Evolutionary conservation across 306 rosid genomes (phyloP), one percentile per base, ranked within the genome.

Genomic region (Trifolium dubium): DNA sequence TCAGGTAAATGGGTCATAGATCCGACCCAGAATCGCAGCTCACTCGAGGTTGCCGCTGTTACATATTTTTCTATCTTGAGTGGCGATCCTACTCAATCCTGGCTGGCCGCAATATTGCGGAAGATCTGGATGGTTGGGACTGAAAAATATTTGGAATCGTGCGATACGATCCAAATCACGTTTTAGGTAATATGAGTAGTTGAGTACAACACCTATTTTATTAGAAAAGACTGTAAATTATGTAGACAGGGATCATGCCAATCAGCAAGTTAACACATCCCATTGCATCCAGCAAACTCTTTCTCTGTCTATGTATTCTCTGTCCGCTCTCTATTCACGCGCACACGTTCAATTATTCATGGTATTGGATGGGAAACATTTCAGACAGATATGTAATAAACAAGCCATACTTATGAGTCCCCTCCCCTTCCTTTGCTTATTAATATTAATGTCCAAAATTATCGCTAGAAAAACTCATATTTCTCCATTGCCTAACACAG

Each of bases 401-500:
- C 49, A 73, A 28, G 65, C 12, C 69, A 81, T 74, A 71, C 54
- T 73, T 41, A 51, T 35, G 31, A 44, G 64, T 50, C 59, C 49
- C 64, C 17, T 59, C 29, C 53, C 40, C 62, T 46, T 29, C 50
- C 50, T 70, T 59, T 77, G 39, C 60, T 10, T 35, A 74, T 44
- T 15, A 64, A 47, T 9, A 30, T 64, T 49, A 43, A 4, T 47
- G 30, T 69, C 74, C 46, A 74, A 65, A 50, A 50, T 63, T 84
- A 63, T 32, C 23, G 29, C 51, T 35, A 49, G 43, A 47, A 74
- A 74, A 71, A 64, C n/a, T 74, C 65, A 63, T 62, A 40, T 56
- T 66, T 47, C 64, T 35, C 50, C 76, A 67, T 65, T 47, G 64
- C 31, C 73, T 2, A 56, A 80, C 43, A 9, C 23, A 55, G 53